Evolutionary conservation across 192 early-diverging fungal genomes (phyloP).

Genomic region (Backusella westeae): DNA sequence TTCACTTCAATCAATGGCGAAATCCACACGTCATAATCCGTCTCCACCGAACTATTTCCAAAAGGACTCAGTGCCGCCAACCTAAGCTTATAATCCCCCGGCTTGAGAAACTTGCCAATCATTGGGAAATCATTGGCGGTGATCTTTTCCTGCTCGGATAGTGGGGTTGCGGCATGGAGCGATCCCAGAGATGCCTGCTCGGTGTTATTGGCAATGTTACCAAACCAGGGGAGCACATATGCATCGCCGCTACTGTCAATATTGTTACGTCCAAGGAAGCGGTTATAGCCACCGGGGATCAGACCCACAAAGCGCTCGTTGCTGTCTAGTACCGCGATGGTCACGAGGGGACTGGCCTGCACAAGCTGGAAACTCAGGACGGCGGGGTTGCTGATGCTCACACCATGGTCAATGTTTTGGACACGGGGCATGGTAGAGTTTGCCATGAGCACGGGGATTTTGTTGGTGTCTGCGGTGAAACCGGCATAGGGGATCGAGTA

Average conservation of each 20-base stretch:
- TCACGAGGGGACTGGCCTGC: slow-evolving; percentile 4
- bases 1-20: neutral
- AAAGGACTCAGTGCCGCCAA: neutral
- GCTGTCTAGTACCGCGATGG: slow-evolving; percentile 12
- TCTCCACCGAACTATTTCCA: neutral
- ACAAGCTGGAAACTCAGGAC: slow-evolving; percentile 11
- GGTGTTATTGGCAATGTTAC: slow-evolving; percentile 1
- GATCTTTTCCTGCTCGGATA: neutral
- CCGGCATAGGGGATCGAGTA: slow-evolving; percentile 30
- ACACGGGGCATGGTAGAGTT: slow-evolving; percentile 20
- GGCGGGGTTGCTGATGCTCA: neutral
- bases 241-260: slow-evolving; percentile 7
- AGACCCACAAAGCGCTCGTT: neutral
- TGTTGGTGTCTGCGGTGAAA: neutral
- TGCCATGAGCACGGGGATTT: slow-evolving; percentile 17
- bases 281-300: slow-evolving; percentile 18
- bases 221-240: slow-evolving; percentile 18
- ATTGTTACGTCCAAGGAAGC: slow-evolving; percentile 17
- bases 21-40: neutral
- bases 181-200: slow-evolving; percentile 7
- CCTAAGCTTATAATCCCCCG: neutral
- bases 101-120: neutral
- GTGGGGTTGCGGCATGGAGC: neutral
- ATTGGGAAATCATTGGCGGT: neutral
- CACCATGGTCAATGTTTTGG: neutral